phyloP scores from a whole-genome alignment of 129 eudicot species.

The Escallonia rubra region DNA sequence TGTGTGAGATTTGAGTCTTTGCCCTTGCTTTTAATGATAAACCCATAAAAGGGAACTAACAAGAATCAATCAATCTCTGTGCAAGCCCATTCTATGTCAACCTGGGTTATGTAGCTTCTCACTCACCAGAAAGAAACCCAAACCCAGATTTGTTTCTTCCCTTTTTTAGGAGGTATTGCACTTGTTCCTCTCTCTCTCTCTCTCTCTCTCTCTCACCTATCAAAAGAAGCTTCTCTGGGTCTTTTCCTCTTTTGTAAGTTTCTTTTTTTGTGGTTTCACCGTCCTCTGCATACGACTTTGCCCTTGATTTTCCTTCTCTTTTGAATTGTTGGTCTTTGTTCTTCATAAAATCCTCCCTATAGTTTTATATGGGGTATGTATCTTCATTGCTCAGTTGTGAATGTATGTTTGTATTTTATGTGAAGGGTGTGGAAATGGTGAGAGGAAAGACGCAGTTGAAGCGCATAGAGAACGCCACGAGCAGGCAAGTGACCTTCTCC shows the following conservation, averaged over 20 bases:
- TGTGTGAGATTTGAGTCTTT: not conserved
- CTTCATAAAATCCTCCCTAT: not conserved
- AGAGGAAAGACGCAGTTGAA: conserved; percentile 7
- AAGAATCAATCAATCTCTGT: conserved; percentile 6
- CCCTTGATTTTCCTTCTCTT: not conserved
- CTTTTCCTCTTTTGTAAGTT: conserved; percentile 7
- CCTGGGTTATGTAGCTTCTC: not conserved
- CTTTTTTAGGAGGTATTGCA: not conserved
- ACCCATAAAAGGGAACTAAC: not conserved
- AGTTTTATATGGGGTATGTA: not conserved
- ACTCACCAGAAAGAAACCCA: no score
- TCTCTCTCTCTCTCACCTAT: not conserved
- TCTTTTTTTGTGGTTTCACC: not conserved
- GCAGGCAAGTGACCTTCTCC: conserved; percentile 14
- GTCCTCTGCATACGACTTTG: not conserved
- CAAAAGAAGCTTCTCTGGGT: not conserved
- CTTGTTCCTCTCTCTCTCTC: not conserved
- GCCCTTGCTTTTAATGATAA: not conserved
- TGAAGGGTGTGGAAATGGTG: conserved; percentile 6
- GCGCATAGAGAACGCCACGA: conserved; percentile 4
- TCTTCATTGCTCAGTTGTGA: not conserved
- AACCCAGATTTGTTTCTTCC: not conserved
- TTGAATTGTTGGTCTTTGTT: not conserved
- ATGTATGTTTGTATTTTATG: not conserved
- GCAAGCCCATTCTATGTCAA: no score